Conservation (phyloP, 352 stramenopile genomes). For the Globisporangium echinulatum region DNA sequence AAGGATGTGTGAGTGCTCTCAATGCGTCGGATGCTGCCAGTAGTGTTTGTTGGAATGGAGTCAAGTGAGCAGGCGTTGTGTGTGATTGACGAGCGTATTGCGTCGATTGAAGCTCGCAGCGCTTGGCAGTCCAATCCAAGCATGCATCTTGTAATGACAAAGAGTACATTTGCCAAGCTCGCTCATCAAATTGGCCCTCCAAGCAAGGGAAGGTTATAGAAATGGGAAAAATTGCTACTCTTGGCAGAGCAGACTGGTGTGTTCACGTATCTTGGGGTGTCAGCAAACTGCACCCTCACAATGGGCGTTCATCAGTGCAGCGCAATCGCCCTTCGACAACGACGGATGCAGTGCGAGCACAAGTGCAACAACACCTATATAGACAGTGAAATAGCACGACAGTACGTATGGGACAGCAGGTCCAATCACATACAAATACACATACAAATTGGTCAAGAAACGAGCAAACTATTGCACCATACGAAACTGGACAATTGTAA, state of each 20-base stretch:
- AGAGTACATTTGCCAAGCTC: background rate
- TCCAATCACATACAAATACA: too few species aligned
- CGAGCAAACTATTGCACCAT: too few species aligned
- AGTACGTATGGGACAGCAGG: conserved; percentile 32
- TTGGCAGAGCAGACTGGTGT: conserved; percentile 36
- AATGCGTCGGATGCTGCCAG: too few species aligned
- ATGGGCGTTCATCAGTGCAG: conserved; percentile 63
- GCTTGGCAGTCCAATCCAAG: too few species aligned
- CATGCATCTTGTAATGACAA: too few species aligned
- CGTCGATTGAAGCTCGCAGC: too few species aligned
- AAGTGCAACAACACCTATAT: conserved; percentile 12
- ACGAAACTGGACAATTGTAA: too few species aligned
- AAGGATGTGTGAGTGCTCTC: too few species aligned
- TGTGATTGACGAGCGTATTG: too few species aligned
- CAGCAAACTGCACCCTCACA: conserved; percentile 72
- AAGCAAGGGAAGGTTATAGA: conserved; percentile 6
- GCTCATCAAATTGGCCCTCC: conserved; percentile 7
- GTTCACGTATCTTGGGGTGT: conserved; percentile 75
- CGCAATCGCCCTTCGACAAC: conserved; percentile 67
- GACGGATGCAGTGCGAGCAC: conserved; percentile 23
- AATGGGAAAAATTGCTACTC: conserved; percentile 69
- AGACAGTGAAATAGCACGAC: background rate
- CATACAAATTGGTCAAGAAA: background rate
- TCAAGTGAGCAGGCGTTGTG: too few species aligned
- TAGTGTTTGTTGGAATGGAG: too few species aligned